Conservation (phyloP, 2,329 filamentous ascomycete species). For the Plectosphaerella cucumerina region DNA sequence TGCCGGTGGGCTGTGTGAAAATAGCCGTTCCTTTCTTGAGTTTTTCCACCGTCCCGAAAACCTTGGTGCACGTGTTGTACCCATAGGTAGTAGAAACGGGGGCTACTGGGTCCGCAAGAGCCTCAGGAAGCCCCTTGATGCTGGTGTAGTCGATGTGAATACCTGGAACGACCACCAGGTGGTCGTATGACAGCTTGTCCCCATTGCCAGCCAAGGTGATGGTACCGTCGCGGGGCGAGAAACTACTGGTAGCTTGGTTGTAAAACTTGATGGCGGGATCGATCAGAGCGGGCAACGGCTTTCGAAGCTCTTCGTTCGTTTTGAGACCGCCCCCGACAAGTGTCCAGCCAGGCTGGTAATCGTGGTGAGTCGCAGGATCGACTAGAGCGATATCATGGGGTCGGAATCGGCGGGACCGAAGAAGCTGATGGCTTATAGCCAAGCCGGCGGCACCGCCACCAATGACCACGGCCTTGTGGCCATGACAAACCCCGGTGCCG, state of each 20-base stretch:
- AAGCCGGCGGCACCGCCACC: conserved; percentile 64
- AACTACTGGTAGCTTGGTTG: conserved; percentile 23
- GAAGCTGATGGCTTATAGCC: conserved; percentile 61
- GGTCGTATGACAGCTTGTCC: conserved; percentile 29
- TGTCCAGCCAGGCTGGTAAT: conserved; percentile 27
- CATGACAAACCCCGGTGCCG: neutral
- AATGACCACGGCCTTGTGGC: conserved; percentile 62
- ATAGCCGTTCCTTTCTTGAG: conserved; percentile 30
- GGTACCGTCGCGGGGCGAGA: conserved; percentile 29
- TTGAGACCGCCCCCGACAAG: conserved; percentile 30
- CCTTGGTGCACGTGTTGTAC: conserved; percentile 26
- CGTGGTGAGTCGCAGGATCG: conserved; percentile 1
- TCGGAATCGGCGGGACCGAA: conserved; percentile 50
- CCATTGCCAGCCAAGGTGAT: conserved; percentile 26
- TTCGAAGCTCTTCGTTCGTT: conserved; percentile 19
- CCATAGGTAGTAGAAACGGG: conserved; percentile 33
- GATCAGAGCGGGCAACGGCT: conserved; percentile 23
- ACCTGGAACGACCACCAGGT: conserved; percentile 30
- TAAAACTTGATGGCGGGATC: conserved; percentile 29
- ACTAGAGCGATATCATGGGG: conserved; percentile 25
- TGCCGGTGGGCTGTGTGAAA: conserved; percentile 32
- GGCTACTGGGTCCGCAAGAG: conserved; percentile 25
- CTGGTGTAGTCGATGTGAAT: conserved; percentile 29
- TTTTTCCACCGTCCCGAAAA: conserved; percentile 27
- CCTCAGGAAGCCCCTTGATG: conserved; percentile 26